These are phyloP conservation scores for Erodium texanum DNA, from an alignment of 441 rosid genomes.

Conservation along the genomic window DNA sequence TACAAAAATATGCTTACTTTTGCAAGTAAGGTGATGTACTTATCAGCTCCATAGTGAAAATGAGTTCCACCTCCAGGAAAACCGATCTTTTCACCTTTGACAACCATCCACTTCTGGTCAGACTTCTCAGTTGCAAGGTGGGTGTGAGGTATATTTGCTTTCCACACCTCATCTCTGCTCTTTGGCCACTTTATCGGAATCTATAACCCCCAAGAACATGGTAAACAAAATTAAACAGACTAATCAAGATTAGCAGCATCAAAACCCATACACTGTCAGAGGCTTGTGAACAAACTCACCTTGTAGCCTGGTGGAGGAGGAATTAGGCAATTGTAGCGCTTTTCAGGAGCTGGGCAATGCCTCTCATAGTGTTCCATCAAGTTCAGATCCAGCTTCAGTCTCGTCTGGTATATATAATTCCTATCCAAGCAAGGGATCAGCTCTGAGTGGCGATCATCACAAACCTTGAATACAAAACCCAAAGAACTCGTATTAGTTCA, in stretches of 20 bases:
- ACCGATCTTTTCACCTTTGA: slow-evolving; percentile 77
- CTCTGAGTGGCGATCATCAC: slow-evolving; percentile 90
- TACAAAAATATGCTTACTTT: slow-evolving; percentile 43
- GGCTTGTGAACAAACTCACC: slow-evolving; percentile 30
- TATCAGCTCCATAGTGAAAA: slow-evolving; percentile 97
- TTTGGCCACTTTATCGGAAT: slow-evolving; percentile 97
- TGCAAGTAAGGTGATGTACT: slow-evolving; percentile 87
- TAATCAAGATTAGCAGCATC: not conserved
- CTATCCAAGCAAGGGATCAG: slow-evolving; percentile 95
- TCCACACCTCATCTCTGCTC: slow-evolving; percentile 99
- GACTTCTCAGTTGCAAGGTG: slow-evolving; percentile 97
- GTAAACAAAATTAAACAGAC: not conserved
- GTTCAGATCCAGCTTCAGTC: slow-evolving; percentile 90
- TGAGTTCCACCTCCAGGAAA: slow-evolving; percentile 99
- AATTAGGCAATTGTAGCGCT: slow-evolving; percentile 86
- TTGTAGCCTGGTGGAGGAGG: slow-evolving; percentile 97
- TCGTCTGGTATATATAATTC: slow-evolving; percentile 80
- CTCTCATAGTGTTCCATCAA: slow-evolving; percentile 99
- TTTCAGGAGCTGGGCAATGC: slow-evolving; percentile 90
- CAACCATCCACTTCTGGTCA: slow-evolving; percentile 99
- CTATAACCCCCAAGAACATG: slow-evolving; percentile 25
- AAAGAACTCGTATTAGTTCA: not conserved
- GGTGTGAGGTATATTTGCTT: slow-evolving; percentile 96
- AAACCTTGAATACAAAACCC: slow-evolving; percentile 45
- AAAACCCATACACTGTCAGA: not conserved